Evolutionary conservation across 257 asterid genomes (phyloP).

Genomic region (Mitragyna speciosa): DNA sequence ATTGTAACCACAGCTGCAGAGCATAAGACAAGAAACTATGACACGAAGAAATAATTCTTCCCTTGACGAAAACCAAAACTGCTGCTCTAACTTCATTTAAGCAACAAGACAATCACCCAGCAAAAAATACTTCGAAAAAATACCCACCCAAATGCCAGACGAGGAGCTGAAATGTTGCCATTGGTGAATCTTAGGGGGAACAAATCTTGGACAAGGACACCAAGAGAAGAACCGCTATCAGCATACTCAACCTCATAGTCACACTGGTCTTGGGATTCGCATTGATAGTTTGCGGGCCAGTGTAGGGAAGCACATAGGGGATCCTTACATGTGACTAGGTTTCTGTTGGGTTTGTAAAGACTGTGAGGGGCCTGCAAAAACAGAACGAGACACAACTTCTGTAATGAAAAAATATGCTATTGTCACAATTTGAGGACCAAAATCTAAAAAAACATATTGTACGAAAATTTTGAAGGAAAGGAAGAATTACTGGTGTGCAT

Average conservation of each 20-base stretch:
- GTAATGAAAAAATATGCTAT: background rate
- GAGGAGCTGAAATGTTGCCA: slow-evolving; percentile 55
- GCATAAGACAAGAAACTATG: slow-evolving; percentile 4
- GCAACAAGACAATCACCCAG: background rate
- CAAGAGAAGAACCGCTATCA: slow-evolving; percentile 72
- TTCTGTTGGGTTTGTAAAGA: slow-evolving; percentile 63
- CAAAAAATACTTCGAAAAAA: background rate
- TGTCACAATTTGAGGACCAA: background rate
- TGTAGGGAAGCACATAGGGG: slow-evolving; percentile 65
- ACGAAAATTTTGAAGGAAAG: background rate
- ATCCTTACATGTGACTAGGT: slow-evolving; percentile 57
- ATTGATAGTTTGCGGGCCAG: slow-evolving; percentile 31
- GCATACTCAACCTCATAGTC: slow-evolving; percentile 86
- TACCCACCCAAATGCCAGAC: slow-evolving; percentile 68
- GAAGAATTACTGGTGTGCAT: slow-evolving; percentile 59
- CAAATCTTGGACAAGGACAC: slow-evolving; percentile 68
- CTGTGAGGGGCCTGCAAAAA: slow-evolving; percentile 77
- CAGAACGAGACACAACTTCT: background rate
- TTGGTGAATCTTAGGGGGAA: slow-evolving; percentile 63
- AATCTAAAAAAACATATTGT: background rate
- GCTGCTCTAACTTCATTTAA: too few relatives aligned
- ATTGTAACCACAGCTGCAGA: slow-evolving; percentile 79
- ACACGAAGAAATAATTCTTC: background rate
- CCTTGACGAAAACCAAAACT: background rate
- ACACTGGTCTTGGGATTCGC: slow-evolving; percentile 62